phyloP scores from a whole-genome alignment of 228 moss, liverwort and hornwort species.

The Sphagnum magellanicum region DNA sequence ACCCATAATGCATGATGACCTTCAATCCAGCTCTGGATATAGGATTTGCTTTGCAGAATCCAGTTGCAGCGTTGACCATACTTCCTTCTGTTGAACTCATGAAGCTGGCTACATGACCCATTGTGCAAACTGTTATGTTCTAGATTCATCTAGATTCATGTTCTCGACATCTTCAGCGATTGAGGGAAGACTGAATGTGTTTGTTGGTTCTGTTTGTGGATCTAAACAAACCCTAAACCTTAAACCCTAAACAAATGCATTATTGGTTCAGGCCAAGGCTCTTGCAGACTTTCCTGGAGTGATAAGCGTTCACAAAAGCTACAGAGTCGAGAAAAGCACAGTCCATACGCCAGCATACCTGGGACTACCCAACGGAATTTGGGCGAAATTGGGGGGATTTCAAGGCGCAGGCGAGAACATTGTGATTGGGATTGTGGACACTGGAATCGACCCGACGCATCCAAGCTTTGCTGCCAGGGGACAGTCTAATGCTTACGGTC shows the following conservation, averaged over 20 bases:
- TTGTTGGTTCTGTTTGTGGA: not conserved
- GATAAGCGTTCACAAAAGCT: constrained; percentile 42
- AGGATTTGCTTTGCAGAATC: too few species aligned
- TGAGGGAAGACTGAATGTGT: not conserved
- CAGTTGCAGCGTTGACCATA: not conserved
- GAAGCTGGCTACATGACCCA: too few species aligned
- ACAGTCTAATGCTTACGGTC: constrained; percentile 12
- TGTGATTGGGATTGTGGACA: constrained; percentile 26
- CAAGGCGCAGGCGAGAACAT: constrained; percentile 14
- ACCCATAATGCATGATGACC: not conserved
- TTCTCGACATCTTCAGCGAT: not conserved
- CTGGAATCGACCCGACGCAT: constrained; percentile 16
- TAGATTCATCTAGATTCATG: not conserved
- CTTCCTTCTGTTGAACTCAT: not conserved
- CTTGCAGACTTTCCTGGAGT: constrained; percentile 41
- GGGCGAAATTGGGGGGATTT: constrained; percentile 23
- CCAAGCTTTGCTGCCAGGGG: constrained; percentile 14
- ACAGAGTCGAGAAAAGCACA: constrained; percentile 27
- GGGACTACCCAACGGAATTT: constrained; percentile 25
- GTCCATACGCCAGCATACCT: constrained; percentile 39
- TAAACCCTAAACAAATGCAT: not conserved
- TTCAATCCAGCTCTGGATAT: too few species aligned
- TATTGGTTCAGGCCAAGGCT: constrained; percentile 28
- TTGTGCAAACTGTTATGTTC: too few species aligned
- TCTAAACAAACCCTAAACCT: not conserved